Percentiles rank a stretch among this genome's conserved stretches.
phyloP scores from a whole-genome alignment of 768 basidiomycete genomes.

The Leucosporidium creatinivorum region DNA sequence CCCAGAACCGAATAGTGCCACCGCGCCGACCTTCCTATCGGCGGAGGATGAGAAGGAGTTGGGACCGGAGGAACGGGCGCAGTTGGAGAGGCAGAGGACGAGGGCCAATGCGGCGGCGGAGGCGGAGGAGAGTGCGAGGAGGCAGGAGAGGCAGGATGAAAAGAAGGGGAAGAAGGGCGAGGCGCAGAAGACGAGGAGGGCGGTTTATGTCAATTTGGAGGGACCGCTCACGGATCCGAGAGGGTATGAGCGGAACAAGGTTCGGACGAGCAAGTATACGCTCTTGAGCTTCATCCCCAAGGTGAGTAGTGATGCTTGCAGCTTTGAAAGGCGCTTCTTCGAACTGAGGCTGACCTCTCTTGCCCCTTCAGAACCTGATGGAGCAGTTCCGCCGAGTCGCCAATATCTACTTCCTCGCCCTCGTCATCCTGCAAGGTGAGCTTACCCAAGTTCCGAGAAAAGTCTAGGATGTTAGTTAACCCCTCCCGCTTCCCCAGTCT shows the following conservation, averaged over 20 bases:
- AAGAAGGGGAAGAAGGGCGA: conserved; percentile 43
- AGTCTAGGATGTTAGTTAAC: conserved; percentile 22
- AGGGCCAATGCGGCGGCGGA: conserved; percentile 29
- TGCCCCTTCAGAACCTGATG: conserved; percentile 57
- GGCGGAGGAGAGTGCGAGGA: conserved; percentile 31
- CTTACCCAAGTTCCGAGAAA: not conserved
- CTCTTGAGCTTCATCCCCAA: conserved; percentile 82
- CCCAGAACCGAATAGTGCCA: not conserved
- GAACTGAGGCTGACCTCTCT: not conserved
- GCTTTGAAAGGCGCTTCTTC: not conserved
- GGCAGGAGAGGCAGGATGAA: conserved; percentile 28
- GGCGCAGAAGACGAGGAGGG: conserved; percentile 48
- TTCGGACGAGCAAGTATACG: conserved; percentile 89
- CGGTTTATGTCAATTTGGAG: conserved; percentile 69
- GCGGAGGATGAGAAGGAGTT: conserved; percentile 20
- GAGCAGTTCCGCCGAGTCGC: conserved; percentile 91
- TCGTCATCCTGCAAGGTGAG: conserved; percentile 56
- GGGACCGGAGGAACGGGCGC: conserved; percentile 14
- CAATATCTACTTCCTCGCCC: conserved; percentile 71
- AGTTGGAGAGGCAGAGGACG: conserved; percentile 29
- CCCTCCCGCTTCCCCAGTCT: conserved; percentile 50
- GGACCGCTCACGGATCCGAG: conserved; percentile 53
- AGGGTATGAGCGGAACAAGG: conserved; percentile 85
- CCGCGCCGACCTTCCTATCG: conserved; percentile 8
- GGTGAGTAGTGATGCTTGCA: conserved; percentile 31